Conservation (phyloP, 2,329 filamentous ascomycete genomes). For the Xylariaceae sp. region DNA sequence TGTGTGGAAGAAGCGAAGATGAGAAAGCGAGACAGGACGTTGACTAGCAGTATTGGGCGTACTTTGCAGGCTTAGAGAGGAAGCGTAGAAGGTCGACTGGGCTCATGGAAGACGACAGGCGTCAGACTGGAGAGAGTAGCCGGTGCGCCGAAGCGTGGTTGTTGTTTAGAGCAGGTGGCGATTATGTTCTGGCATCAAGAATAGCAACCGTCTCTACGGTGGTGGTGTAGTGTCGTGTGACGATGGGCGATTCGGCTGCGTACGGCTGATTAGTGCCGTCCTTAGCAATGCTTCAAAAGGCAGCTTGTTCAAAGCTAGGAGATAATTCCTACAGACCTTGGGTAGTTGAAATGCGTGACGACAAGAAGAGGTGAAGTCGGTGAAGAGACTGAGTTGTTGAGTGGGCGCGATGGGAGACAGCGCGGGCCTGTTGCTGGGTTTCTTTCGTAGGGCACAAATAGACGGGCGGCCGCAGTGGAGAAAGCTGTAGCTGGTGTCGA, state of each 20-base stretch:
- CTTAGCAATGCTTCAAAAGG: neutral
- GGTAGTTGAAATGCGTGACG: no score
- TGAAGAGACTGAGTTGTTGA: no score
- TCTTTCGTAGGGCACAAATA: no score
- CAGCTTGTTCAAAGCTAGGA: no score
- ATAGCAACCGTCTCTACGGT: no score
- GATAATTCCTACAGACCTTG: no score
- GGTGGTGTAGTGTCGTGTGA: constrained; percentile 21
- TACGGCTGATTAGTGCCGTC: neutral
- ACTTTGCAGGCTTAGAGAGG: constrained; percentile 94
- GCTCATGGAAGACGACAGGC: constrained; percentile 71
- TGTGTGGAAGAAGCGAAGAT: constrained; percentile 3
- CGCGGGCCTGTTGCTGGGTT: no score
- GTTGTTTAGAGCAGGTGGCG: neutral
- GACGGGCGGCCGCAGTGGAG: no score
- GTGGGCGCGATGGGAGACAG: no score
- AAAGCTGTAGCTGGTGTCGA: no score
- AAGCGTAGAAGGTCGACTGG: constrained; percentile 86
- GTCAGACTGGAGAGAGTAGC: constrained; percentile 21
- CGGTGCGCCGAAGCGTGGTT: constrained; percentile 6
- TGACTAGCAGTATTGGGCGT: constrained; percentile 34
- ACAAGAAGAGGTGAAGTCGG: no score
- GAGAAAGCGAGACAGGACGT: constrained; percentile 1
- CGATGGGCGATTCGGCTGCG: neutral
- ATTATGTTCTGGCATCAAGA: no score